Base-by-base conservation (phyloP, 495 filamentous ascomycete genomes). In the Hypoxylon rickii region DNA sequence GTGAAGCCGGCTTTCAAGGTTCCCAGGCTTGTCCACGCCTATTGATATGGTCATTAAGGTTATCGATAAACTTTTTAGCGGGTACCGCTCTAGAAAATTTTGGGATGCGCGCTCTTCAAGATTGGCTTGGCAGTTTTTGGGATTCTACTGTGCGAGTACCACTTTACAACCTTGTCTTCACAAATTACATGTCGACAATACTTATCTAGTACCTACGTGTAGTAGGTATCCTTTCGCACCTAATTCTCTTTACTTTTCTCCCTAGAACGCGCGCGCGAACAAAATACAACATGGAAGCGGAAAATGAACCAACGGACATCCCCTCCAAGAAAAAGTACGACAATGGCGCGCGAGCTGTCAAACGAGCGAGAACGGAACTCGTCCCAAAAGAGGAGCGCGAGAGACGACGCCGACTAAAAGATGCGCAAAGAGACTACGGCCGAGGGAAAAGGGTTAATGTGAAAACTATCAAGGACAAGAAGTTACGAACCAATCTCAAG, bases 371-470 rank as follows among this genome's bases (percentile, higher is more conserved):
- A 44, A 73, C 71, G 22, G 73, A 81, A 48, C 70, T 76, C 31
- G 59, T 65, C 12, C 69, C 72, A 18, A 74, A 71, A 56, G 49
- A 66, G 24, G 77, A 82, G 44, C 57, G 68, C 4, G 71, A 72
- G 19, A 75, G 73, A 61, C 61, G 71, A 18, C 72, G 70, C 21
- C 76, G 74, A 34, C 47, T 73, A 40, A 75, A 75, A 58, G 83
- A 90, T 68, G 93, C 92, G 24, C 80, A 88, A 55, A 79, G 83
- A 59, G 81, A 74, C 19, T 98, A 98, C 75, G 94, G 94, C 24
- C 86, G 94, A 65, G 94, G 94, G 26, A 79, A 81, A 48, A 80
- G 80, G 31, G 86, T 93, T 51, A 73, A 78, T 26, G 69, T 81
- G 49, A 79, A 76, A 59, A 58, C 51, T 0, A 68, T 82, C 51